Percentiles rank a stretch among this genome's conserved stretches.
These are phyloP conservation scores for Kwoniella dejecticola DNA, from an alignment of 768 basidiomycete genomes.

Conservation along the genomic window DNA sequence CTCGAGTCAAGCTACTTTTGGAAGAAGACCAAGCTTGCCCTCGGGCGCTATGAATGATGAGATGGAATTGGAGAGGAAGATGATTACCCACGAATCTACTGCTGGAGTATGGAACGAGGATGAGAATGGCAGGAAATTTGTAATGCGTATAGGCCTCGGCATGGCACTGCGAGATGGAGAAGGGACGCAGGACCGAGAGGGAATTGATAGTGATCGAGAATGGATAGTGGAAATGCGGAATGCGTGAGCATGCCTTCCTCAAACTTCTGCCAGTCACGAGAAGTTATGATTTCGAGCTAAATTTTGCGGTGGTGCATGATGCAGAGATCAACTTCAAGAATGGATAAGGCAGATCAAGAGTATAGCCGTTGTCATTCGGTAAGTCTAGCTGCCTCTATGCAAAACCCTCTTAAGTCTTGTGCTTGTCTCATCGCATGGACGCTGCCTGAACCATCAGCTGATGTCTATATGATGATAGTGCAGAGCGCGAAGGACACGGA, in stretches of 20 bases:
- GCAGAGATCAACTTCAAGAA: constrained; percentile 26
- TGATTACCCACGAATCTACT: constrained; percentile 5
- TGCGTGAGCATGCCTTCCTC: constrained; percentile 16
- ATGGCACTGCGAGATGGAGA: not conserved
- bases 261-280: too few relatives aligned
- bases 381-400: too few relatives aligned
- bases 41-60: constrained; percentile 4
- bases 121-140: constrained; percentile 17
- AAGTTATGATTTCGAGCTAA: too few relatives aligned
- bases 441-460: not conserved
- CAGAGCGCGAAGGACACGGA: constrained; percentile 18
- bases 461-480: not conserved
- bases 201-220: too few relatives aligned
- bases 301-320: too few relatives aligned
- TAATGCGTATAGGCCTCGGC: constrained; percentile 22
- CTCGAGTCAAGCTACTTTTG: constrained; percentile 11
- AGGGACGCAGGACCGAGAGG: too few relatives aligned
- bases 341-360: constrained; percentile 34
- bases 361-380: constrained; percentile 24
- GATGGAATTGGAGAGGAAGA: constrained; percentile 19
- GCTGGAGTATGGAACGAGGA: constrained; percentile 21
- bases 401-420: too few relatives aligned
- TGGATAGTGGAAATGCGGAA: constrained; percentile 33
- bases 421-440: not conserved
- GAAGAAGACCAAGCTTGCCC: constrained; percentile 11